Conservation (phyloP, 768 basidiomycete genomes). For the Mycena kentingensis region DNA sequence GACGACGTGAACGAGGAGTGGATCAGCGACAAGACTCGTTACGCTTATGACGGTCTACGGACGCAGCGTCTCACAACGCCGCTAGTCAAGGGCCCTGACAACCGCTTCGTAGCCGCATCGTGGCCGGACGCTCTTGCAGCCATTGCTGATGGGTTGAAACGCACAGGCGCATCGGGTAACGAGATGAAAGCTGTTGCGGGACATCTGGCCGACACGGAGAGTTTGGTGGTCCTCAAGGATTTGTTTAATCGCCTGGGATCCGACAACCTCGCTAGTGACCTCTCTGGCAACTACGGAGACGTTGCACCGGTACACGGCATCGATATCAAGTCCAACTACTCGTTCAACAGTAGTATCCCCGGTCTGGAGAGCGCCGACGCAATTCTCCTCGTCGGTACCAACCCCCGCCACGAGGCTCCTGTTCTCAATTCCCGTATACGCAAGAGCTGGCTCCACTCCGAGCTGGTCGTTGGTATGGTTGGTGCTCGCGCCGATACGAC, state of each 20-base stretch:
- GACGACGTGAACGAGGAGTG: conserved; percentile 99
- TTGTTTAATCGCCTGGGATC: conserved; percentile 91
- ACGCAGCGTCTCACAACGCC: conserved; percentile 96
- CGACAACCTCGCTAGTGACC: conserved; percentile 88
- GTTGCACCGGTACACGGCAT: conserved; percentile 76
- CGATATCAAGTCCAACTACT: conserved; percentile 93
- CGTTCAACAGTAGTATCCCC: conserved; percentile 92
- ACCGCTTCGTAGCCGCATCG: conserved; percentile 84
- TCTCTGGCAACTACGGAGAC: conserved; percentile 53
- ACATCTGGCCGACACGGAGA: conserved; percentile 90
- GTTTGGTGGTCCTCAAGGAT: conserved; percentile 92
- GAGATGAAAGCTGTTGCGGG: conserved; percentile 97
- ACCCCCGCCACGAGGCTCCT: conserved; percentile 95
- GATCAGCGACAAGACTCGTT: conserved; percentile 99
- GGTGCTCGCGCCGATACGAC: conserved; percentile 90
- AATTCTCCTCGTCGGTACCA: conserved; percentile 92
- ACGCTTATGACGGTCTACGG: conserved; percentile 91
- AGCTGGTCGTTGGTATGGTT: conserved; percentile 84
- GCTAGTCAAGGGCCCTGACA: conserved; percentile 78
- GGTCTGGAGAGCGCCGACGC: conserved; percentile 90
- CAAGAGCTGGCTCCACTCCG: conserved; percentile 88
- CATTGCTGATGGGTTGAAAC: conserved; percentile 74
- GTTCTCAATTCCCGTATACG: conserved; percentile 97
- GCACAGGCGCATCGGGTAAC: conserved; percentile 82
- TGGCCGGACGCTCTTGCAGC: conserved; percentile 90